Evolutionary conservation across 2,329 filamentous ascomycete species (phyloP).

Genomic region (Pyrenophora tritici-repentis): DNA sequence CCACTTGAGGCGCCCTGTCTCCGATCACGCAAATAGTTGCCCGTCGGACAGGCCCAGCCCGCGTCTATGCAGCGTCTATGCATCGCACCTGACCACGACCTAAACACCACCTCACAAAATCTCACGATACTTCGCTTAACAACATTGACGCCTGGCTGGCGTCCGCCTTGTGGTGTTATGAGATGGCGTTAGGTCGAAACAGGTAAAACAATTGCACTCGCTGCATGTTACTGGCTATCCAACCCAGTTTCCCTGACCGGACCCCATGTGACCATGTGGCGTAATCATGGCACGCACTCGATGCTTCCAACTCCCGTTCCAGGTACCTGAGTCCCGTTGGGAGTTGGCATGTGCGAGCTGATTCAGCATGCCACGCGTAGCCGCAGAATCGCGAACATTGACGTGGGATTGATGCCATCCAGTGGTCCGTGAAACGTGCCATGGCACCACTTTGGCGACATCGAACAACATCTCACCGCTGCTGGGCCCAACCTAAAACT

Average conservation of each 20-base stretch:
- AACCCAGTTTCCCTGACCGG: background rate
- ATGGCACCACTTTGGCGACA: slow-evolving; percentile 22
- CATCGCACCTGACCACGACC: background rate
- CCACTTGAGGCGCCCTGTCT: slow-evolving; percentile 8
- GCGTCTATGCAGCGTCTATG: background rate
- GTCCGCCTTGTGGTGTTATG: slow-evolving; percentile 11
- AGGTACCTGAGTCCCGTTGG: no score
- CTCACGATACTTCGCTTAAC: slow-evolving; percentile 37
- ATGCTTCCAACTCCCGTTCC: slow-evolving; percentile 4
- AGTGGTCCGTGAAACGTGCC: slow-evolving; percentile 15
- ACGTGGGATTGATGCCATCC: slow-evolving; percentile 23
- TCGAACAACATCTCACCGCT: slow-evolving; percentile 19
- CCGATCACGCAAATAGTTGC: slow-evolving; percentile 11
- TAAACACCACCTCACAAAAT: slow-evolving; percentile 21
- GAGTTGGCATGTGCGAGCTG: slow-evolving; percentile 4
- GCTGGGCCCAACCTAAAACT: background rate
- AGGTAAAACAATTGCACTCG: slow-evolving; percentile 27
- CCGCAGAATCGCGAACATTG: slow-evolving; percentile 22
- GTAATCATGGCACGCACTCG: slow-evolving; percentile 6
- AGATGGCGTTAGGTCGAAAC: slow-evolving; percentile 13
- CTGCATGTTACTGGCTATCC: slow-evolving; percentile 19
- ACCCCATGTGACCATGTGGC: background rate
- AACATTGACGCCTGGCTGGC: slow-evolving; percentile 13
- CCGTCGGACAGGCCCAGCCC: slow-evolving; percentile 17
- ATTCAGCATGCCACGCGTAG: slow-evolving; percentile 23